Evolutionary conservation across 768 basidiomycete species (phyloP), one percentile per base, ranked within the genome.

Genomic region (Boletales sp.): DNA sequence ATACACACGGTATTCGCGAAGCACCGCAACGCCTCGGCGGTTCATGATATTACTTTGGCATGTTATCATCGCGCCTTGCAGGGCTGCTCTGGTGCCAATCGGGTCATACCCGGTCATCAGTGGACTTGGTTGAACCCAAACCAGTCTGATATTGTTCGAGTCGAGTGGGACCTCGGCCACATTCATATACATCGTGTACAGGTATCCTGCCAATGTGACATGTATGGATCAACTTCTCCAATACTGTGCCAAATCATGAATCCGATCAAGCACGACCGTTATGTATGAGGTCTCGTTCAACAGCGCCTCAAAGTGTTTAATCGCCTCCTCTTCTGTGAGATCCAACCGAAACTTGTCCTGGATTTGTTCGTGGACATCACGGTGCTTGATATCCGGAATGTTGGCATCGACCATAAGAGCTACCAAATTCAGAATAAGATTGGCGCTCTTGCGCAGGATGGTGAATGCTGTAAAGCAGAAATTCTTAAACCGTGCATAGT

Each of bases 401-500:
- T 95, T 94, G 4, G 94, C 94, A 57, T 97, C 94, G 9, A 94
- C 87, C 96, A 98, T 98, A 46, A 99, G 80, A 2, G 93, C 87
- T 19, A 98, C 91, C 58, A 99, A 74, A 71, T 98, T 98, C 56
- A 98, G 77, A 47, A 99, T 94, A 43, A 99, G 82, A 73, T 97
- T 98, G 37, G 95, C 92, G 63, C 90, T 94, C 76, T 98, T 97
- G 57, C 95, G 84, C 49, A 98, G 79, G 62, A 91, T 93, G 46
- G 88, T 90, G 71, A 98, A 98, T 2, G 93, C 96, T n/a, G 95
- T 98, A 69, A 94, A 95, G 67, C 92, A 96, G 57, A 94, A 87
- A 58, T 83, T 87, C 70, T 97, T 94, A 83, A 99, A 99, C 30
- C 94, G 86, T 21, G 85, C 81, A 68, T 97, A 97, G 66, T 98